A percentile compares a stretch with the other conserved stretches of the same genome.
These are phyloP conservation scores for Ambrosia trifida DNA, from an alignment of 129 eudicot genomes.

Conservation along the genomic window DNA sequence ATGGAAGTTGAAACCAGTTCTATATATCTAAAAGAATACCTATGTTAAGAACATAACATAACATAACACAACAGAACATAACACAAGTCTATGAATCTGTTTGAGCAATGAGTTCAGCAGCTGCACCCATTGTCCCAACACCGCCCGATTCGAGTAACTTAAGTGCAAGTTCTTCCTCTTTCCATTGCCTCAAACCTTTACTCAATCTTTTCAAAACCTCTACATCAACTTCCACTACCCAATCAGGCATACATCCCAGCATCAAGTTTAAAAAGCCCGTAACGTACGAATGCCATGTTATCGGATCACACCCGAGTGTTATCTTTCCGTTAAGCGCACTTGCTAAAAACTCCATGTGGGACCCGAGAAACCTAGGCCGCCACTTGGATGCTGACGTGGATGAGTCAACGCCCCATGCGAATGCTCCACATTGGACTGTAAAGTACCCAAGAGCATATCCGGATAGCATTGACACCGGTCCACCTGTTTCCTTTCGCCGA, in stretches of 20 bases:
- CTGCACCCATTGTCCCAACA: conserved; percentile 80
- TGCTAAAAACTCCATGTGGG: conserved; percentile 79
- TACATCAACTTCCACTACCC: conserved; percentile 70
- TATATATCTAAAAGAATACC: background rate
- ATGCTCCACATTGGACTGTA: conserved; percentile 70
- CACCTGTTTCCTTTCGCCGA: conserved; percentile 49
- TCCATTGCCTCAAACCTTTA: conserved; percentile 75
- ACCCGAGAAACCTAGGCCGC: conserved; percentile 56
- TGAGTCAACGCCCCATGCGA: conserved; percentile 80
- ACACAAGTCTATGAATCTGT: conserved; percentile 23
- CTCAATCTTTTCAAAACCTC: conserved; percentile 73
- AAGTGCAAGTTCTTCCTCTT: conserved; percentile 85
- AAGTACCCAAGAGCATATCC: conserved; percentile 88
- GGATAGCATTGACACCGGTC: conserved; percentile 56
- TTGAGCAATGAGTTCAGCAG: conserved; percentile 69
- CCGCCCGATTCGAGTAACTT: conserved; percentile 72
- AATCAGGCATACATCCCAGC: conserved; percentile 67
- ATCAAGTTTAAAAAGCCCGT: conserved; percentile 66
- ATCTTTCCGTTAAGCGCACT: conserved; percentile 84
- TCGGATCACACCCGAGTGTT: conserved; percentile 84
- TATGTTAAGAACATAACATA: no score
- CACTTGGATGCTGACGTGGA: conserved; percentile 54
- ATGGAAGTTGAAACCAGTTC: background rate
- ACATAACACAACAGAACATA: no score
- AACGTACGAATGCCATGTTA: conserved; percentile 90